phyloP scores from a whole-genome alignment of 2,329 filamentous ascomycete species.

The Sporothrix brunneoviolacea region DNA sequence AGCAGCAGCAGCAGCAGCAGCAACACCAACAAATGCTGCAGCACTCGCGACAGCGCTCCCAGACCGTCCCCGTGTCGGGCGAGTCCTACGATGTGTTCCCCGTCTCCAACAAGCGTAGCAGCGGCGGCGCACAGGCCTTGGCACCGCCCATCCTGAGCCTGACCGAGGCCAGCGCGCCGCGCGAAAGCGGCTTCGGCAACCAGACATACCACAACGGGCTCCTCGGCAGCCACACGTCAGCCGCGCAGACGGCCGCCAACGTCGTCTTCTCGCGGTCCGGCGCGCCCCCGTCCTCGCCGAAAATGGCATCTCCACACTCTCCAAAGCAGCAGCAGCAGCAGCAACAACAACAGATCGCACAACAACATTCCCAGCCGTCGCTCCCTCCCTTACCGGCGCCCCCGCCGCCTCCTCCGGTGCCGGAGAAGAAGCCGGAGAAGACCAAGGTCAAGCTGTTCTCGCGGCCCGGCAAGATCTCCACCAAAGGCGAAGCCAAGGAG shows the following conservation, averaged over 20 bases:
- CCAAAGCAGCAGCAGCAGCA: conserved; percentile 18
- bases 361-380: conserved; percentile 13
- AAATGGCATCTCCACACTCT: conserved; percentile 27
- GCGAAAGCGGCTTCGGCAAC: conserved; percentile 47
- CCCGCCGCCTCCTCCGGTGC: conserved; percentile 33
- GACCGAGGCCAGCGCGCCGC: conserved; percentile 57
- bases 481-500: conserved; percentile 60
- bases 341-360: conserved; percentile 12
- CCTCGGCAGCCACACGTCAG: conserved; percentile 52
- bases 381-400: conserved; percentile 26
- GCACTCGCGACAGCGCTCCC: conserved; percentile 60
- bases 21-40: conserved; percentile 27
- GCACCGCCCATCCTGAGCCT: conserved; percentile 58
- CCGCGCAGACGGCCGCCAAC: conserved; percentile 66
- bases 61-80: conserved; percentile 59
- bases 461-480: conserved; percentile 66
- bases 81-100: conserved; percentile 33
- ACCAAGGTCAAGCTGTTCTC: conserved; percentile 79
- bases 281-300: conserved; percentile 43
- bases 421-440: conserved; percentile 63
- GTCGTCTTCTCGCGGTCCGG: conserved; percentile 64
- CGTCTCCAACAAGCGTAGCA: conserved; percentile 36
- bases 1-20: conserved; percentile 32
- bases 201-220: conserved; percentile 55
- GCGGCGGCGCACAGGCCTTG: conserved; percentile 43